Conservation (phyloP, 495 filamentous ascomycete genomes). For the Talaromyces adpressus region DNA sequence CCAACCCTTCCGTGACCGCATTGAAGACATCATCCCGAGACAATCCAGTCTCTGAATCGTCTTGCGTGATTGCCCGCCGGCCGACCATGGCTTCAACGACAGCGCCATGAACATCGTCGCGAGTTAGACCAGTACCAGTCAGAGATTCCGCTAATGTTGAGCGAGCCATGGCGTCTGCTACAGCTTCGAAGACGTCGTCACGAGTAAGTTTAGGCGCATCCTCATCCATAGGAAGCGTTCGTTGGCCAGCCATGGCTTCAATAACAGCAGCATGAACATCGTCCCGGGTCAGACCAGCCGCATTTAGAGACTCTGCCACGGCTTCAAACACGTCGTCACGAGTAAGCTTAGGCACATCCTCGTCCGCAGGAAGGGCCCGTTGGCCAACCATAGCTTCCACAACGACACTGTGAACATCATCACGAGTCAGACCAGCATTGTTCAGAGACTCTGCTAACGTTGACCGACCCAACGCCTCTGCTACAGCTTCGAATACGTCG, state of each 20-base stretch:
- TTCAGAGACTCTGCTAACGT: background rate
- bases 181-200: constrained; percentile 40
- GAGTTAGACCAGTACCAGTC: constrained; percentile 11
- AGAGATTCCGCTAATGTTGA: background rate
- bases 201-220: constrained; percentile 32
- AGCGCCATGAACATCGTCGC: constrained; percentile 39
- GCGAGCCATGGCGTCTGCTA: constrained; percentile 25
- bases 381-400: constrained; percentile 34
- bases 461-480: constrained; percentile 19
- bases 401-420: constrained; percentile 41
- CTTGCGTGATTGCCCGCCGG: constrained; percentile 41
- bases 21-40: constrained; percentile 38
- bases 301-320: background rate
- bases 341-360: constrained; percentile 29
- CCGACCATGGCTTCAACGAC: constrained; percentile 34
- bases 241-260: constrained; percentile 11
- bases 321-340: constrained; percentile 40
- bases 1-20: constrained; percentile 35
- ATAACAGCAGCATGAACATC: constrained; percentile 25
- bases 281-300: constrained; percentile 22
- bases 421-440: constrained; percentile 17
- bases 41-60: constrained; percentile 41
- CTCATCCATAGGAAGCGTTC: background rate
- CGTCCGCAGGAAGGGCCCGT: constrained; percentile 29
- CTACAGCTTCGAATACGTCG: constrained; percentile 37